Base-by-base conservation (phyloP, 208 protist species). In the Wallacemonas collosoma region DNA sequence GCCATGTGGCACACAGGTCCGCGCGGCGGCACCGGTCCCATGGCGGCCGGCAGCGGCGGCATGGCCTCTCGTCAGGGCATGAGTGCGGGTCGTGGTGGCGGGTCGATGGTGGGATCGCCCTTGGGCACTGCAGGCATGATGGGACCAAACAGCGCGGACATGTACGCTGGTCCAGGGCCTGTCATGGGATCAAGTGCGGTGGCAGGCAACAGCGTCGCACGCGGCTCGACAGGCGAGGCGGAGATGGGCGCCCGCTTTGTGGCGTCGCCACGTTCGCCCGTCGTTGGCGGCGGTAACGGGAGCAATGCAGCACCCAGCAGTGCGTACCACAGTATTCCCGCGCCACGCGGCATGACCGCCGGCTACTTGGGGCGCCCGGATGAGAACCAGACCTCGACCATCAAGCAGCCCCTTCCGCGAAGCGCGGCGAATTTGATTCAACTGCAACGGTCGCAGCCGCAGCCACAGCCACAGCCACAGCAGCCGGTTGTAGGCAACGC, bases 351-450 rank as follows among this genome's bases (percentile, higher is more conserved):
- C 65, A 75, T 14, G 65, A 75, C 35, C 43, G 44, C 56, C 50
- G 71, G 56, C 47, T 68, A 53, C 53, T 41, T 17, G 57, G 60
- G 44, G 26, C 62, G 38, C 44, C 63, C 39, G 65, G 60, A 65
- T 68, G 53, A 79, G 68, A 72, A 12, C 64, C 26, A 48, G 53
- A 2, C 72, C 40, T 26, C 56, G 12, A 8, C 64, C 8, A 54
- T 58, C 35, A 69, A 67, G 44, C 53, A 62, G 61, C 76, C 76
- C 48, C 48, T 66, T 1, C 51, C 54, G 53, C 76, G 63, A 1
- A 66, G 60, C 17, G 53, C 45, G 48, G 44, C 55, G 43, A 77
- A 74, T 9, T 43, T 53, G 26, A 77, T 75, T 45, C 75, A 78
- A 38, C 80, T 66, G 64, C 80, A 69, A 43, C 7, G 15, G 26